Evolutionary conservation across 139 green algal genomes (phyloP), one percentile per base, ranked within the genome.

Genomic region (Micromonas pusilla): DNA sequence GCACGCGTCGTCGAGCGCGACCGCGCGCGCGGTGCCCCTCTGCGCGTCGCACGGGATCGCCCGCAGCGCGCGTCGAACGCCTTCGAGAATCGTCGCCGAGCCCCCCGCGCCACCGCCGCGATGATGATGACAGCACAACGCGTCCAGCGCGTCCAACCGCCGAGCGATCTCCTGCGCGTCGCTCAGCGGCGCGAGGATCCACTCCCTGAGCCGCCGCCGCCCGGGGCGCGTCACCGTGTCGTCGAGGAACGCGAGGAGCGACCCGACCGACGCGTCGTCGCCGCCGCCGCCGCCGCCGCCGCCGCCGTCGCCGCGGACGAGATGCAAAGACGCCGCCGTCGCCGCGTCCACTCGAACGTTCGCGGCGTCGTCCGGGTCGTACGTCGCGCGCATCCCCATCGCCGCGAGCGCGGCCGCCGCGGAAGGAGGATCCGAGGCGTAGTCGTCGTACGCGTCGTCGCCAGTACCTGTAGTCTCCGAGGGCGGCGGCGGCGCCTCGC

Each of bases 201-300:
- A 99, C 57, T 86, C 53, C 30, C 91, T 86, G 66, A 99, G 89
- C 66, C 90, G 84, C n/a, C 93, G 87, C 20, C 90, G 83, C n/a
- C 95, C 95, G 38, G 91, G 90, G 66, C 90, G 86, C 5, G 93
- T 98, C 4, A 82, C 82, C 80, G 90, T 97, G 80, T 93, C 84
- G 87, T 98, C 92, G 54, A 98, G 70, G 23, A 89, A 81, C 0
- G 83, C 85, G 37, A 98, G 83, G 39, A 98, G 85, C 13, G 88
- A 72, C n/a, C 26, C 54, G 54, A 65, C 26, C 54, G 26, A 65
- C 26, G 26, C 54, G 54, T 65, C 26, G 1, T 23, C 54, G 26
- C 26, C 26, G 23, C 23, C 54, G 1, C 23, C 54, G 54, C 63
- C 28, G 28, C 23, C 32, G 9, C 13, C 5, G 2, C 16, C 63